These are phyloP conservation scores for Mortierella sp. DNA, from an alignment of 371 early-diverging fungal species.

Conservation along the genomic window DNA sequence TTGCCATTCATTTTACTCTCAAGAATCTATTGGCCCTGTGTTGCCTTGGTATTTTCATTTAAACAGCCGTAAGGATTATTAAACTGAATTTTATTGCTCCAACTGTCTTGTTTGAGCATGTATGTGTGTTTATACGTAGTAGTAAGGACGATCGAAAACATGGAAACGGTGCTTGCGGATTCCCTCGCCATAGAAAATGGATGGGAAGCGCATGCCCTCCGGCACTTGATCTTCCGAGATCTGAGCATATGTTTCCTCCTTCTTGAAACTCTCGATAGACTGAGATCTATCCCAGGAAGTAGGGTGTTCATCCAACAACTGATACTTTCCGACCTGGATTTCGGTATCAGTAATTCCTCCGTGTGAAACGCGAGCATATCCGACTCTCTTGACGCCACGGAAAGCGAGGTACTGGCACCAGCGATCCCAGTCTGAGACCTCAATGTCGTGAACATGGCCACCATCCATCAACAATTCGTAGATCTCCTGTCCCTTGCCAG, in stretches of 20 bases:
- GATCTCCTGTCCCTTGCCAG: slow-evolving; percentile 67
- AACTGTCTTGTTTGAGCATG: background rate
- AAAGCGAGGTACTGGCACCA: slow-evolving; percentile 91
- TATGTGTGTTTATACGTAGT: slow-evolving; percentile 56
- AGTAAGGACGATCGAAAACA: slow-evolving; percentile 83
- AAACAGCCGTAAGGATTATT: background rate
- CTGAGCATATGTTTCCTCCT: slow-evolving; percentile 72
- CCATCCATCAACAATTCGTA: slow-evolving; percentile 76
- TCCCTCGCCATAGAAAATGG: slow-evolving; percentile 76
- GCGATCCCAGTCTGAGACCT: slow-evolving; percentile 82
- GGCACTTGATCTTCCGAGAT: slow-evolving; percentile 67
- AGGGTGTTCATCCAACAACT: slow-evolving; percentile 66
- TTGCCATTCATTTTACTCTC: background rate
- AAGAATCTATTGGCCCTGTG: no score
- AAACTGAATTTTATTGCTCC: background rate
- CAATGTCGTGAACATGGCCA: slow-evolving; percentile 82
- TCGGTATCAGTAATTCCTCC: slow-evolving; percentile 89
- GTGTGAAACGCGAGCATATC: slow-evolving; percentile 84
- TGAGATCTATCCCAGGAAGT: slow-evolving; percentile 45
- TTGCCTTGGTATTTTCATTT: no score
- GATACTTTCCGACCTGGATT: slow-evolving; percentile 88
- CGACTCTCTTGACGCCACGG: slow-evolving; percentile 81
- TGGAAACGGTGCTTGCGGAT: slow-evolving; percentile 83
- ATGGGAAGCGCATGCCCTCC: slow-evolving; percentile 73
- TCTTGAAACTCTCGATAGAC: slow-evolving; percentile 46